phyloP scores from a whole-genome alignment of 2,329 filamentous ascomycete genomes.

The Diaporthe caulivora region DNA sequence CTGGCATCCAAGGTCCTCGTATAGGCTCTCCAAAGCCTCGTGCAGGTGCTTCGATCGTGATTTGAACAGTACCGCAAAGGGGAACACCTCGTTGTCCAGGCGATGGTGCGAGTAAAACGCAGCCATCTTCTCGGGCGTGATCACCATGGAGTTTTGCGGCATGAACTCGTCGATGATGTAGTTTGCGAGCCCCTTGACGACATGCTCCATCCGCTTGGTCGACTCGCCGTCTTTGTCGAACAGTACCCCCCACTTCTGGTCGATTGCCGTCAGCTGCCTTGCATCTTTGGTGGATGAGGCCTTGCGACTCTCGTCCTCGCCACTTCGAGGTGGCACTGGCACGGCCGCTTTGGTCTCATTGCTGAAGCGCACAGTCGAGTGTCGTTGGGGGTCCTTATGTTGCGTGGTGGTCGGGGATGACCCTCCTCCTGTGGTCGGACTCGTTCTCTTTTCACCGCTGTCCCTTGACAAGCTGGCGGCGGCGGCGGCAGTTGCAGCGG shows the following conservation, averaged over 20 bases:
- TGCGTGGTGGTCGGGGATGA: conserved; percentile 11
- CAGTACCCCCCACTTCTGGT: conserved; percentile 81
- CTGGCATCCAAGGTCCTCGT: conserved; percentile 65
- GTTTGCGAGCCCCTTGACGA: conserved; percentile 79
- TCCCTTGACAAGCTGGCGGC: conserved; percentile 23
- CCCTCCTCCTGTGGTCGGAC: conserved; percentile 23
- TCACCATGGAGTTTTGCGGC: conserved; percentile 76
- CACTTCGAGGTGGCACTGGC: conserved; percentile 5
- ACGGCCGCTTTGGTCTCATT: conserved; percentile 35
- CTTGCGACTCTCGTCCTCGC: conserved; percentile 15
- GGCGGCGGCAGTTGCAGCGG: conserved; percentile 11
- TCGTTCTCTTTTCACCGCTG: conserved; percentile 21
- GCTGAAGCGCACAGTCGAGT: conserved; percentile 38
- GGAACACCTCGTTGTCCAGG: conserved; percentile 74
- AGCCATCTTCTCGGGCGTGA: conserved; percentile 81
- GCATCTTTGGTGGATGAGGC: conserved; percentile 4
- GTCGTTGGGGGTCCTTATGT: conserved; percentile 9
- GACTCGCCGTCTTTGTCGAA: conserved; percentile 77
- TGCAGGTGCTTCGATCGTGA: conserved; percentile 53
- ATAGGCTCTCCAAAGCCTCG: conserved; percentile 70
- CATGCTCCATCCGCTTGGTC: conserved; percentile 76
- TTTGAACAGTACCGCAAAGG: conserved; percentile 74
- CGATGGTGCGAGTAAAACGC: conserved; percentile 78
- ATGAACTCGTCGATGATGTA: conserved; percentile 80
- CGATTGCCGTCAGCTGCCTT: conserved; percentile 68